Percentiles rank a stretch among this genome's conserved stretches.
Conservation (phyloP, 352 stramenopile genomes). For the Phytophthora pini region DNA sequence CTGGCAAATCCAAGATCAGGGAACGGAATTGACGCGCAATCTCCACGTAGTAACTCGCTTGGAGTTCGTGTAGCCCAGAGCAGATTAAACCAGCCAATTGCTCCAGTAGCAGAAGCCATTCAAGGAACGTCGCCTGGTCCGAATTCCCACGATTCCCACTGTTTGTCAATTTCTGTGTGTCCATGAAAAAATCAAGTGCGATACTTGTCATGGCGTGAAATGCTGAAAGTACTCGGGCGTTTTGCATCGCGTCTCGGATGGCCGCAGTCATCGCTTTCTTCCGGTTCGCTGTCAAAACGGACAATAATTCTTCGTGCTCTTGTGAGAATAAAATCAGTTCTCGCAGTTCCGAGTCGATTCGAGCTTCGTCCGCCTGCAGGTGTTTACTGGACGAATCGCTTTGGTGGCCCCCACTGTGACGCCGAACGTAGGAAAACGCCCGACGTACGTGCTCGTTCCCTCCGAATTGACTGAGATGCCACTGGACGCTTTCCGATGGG, state of each 20-base stretch:
- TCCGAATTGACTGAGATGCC: slow-evolving; percentile 16
- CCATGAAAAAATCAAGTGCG: slow-evolving; percentile 48
- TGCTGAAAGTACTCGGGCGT: slow-evolving; percentile 37
- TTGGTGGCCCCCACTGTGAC: slow-evolving; percentile 6
- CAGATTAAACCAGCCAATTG: slow-evolving; percentile 49
- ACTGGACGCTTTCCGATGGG: slow-evolving; percentile 6
- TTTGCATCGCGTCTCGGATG: slow-evolving; percentile 41
- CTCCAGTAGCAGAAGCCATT: slow-evolving; percentile 53
- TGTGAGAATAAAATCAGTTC: slow-evolving; percentile 37
- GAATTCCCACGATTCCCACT: neutral
- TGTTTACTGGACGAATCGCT: slow-evolving; percentile 15
- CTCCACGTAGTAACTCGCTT: slow-evolving; percentile 44
- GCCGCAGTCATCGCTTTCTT: slow-evolving; percentile 44
- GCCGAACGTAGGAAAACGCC: slow-evolving; percentile 3
- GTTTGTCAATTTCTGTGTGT: slow-evolving; percentile 13
- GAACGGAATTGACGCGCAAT: slow-evolving; percentile 37
- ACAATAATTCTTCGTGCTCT: slow-evolving; percentile 36
- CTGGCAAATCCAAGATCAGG: slow-evolving; percentile 40
- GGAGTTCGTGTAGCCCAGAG: slow-evolving; percentile 47
- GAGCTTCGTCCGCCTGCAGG: slow-evolving; percentile 14
- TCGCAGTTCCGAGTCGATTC: slow-evolving; percentile 33
- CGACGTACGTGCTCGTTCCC: neutral
- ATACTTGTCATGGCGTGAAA: slow-evolving; percentile 48
- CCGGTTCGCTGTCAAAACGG: slow-evolving; percentile 44
- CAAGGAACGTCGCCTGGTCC: slow-evolving; percentile 12